Conservation (phyloP, 192 early-diverging fungal species). For the Podila minutissima region DNA sequence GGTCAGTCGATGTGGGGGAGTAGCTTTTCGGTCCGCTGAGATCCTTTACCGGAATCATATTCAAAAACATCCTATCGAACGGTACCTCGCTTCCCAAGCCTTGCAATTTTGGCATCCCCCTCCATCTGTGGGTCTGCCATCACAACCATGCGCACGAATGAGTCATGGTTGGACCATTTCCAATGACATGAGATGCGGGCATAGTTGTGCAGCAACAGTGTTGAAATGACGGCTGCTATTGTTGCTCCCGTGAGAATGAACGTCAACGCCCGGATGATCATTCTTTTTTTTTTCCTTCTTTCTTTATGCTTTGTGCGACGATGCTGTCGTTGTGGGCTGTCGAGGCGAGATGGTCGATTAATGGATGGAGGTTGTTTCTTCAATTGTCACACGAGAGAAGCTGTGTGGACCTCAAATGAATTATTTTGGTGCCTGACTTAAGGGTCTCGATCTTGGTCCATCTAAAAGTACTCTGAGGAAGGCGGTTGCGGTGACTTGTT, state of each 20-base stretch:
- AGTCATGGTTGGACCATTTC: constrained; percentile 25
- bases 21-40: too few relatives aligned
- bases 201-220: constrained; percentile 24
- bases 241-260: constrained; percentile 11
- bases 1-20: too few relatives aligned
- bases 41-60: too few relatives aligned
- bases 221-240: constrained; percentile 3
- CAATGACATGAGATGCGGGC: constrained; percentile 46
- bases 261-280: constrained; percentile 12
- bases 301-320: background rate
- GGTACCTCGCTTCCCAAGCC: constrained; percentile 61
- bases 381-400: too few relatives aligned
- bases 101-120: constrained; percentile 67
- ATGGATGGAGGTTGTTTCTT: too few relatives aligned
- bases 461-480: too few relatives aligned
- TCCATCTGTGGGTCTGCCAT: constrained; percentile 78
- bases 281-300: background rate
- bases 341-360: too few relatives aligned
- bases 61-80: background rate
- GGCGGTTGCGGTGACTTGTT: constrained; percentile 3
- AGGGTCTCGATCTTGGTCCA: too few relatives aligned
- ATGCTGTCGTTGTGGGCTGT: background rate
- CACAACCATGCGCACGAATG: constrained; percentile 62
- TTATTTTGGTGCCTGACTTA: too few relatives aligned
- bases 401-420: too few relatives aligned